Base-by-base conservation (phyloP, 176 grass and related monocot species). In the Triticum timopheevii region DNA sequence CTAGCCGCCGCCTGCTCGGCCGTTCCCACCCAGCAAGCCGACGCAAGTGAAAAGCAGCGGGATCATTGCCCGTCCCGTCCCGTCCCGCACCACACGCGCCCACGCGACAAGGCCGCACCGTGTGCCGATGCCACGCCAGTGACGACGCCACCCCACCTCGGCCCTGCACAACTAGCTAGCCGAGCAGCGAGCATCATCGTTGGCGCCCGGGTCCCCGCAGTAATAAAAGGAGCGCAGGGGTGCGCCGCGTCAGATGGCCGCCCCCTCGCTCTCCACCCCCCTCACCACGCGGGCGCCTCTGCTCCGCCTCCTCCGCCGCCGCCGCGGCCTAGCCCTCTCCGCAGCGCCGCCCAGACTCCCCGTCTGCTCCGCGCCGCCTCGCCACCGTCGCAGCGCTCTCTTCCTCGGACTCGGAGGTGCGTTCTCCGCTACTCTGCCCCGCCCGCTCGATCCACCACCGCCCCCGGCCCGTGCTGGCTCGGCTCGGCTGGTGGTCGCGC, bases 371-470 rank as follows among this genome's bases (percentile, higher is more conserved):
- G 36, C 10, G 30, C 64, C 42, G 0, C 11, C 65, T 10, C 61
- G 23, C 1, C 80, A 20, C 73, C 9, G 25, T 66, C 75, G 75
- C 76, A 22, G 2, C 63, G 72, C 64, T 50, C 36, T 63, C 59
- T 69, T 80, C 45, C 47, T 73, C 79, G 83, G 27, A 61, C 12
- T 28, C 45, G 47, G 28, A 91, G 89, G 89, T 87, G 36, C 80
- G 68, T 35, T 13, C 24, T 17, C 64, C 13, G 7, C 13, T 35
- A 39, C 25, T 22, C 49, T 40, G 17, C 9, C 27, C 10, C 39
- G 22, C 49, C 6, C 49, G 49, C 49, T 20, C 65, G 7, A 54
- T 54, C 28, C 72, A 12, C 6, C 75, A 30, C 64, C 6, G 13
- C 1, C 30, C 24, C 25, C 13, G 3, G 58, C 6, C 13, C 2